Evolutionary conservation across 2,329 filamentous ascomycete species (phyloP), one percentile per base, ranked within the genome.

Genomic region (Cladosporium cucumerinum): DNA sequence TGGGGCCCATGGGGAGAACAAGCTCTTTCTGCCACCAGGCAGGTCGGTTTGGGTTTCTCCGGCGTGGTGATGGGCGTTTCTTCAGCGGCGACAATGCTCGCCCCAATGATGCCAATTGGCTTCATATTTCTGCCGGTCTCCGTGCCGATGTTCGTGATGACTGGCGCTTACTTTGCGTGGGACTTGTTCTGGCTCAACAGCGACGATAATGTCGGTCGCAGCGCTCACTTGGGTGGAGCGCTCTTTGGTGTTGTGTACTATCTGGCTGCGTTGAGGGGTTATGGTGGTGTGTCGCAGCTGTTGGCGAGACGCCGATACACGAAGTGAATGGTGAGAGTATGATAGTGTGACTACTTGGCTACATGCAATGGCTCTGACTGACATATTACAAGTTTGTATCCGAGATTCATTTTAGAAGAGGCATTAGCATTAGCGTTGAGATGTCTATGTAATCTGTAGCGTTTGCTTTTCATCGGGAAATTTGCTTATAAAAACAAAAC

Each of bases 161-260:
- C 77, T 3, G 61, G 67, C 0, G 74, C 71, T 1, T 82, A 78
- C 67, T 74, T 76, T 1, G 69, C 72, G 0, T 71, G 76, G 39
- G 80, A 82, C 69, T 70, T 74, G 1, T 80, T 75, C 66, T 75
- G 74, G 65, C 46, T 82, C 39, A 73, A 77, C 60, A 66, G 69
- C 39, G 54, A 67, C 5, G 57, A 59, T 16, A 39, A 46, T 16
- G 67, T 77, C 10, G 79, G 71, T 5, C 81, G 82, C 72, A 72
- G 76, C 21, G 81, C 79, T 8, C 81, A 83, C 74, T 63, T 83
- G 16, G 81, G 81, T 5, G 81, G 81, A 0, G 61, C 75, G 23
- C 72, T 72, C 0, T 81, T 79, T 69, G 81, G 81, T 0, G 59
- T 63, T 0, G 32, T 68, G 10, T 78, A 72, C 63, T 78, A 77